Conservation (phyloP, 192 early-diverging fungal genomes). For the Rhizophagus prolifer region DNA sequence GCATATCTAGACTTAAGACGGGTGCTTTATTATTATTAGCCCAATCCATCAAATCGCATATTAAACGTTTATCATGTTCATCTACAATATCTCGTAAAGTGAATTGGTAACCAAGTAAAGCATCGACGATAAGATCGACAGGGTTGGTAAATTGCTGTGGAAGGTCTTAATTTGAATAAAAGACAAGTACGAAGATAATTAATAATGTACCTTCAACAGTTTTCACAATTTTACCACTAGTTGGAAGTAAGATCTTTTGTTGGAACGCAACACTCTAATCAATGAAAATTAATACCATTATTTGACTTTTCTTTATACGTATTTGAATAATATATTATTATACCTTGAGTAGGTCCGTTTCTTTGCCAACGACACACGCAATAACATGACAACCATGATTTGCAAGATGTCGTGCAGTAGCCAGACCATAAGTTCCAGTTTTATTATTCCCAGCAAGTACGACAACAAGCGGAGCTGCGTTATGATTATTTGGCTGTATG, state of each 20-base stretch:
- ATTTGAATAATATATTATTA: constrained; percentile 35
- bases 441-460: constrained; percentile 76
- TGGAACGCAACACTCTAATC: constrained; percentile 23
- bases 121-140: constrained; percentile 75
- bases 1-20: constrained; percentile 67
- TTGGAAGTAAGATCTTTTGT: constrained; percentile 27
- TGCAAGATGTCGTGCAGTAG: constrained; percentile 71
- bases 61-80: constrained; percentile 42
- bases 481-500: constrained; percentile 77
- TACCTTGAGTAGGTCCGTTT: constrained; percentile 46
- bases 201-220: constrained; percentile 20
- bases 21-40: constrained; percentile 64
- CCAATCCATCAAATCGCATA: constrained; percentile 68
- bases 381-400: constrained; percentile 76
- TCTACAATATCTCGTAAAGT: constrained; percentile 53
- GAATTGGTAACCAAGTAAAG: constrained; percentile 61
- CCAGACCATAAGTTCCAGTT: constrained; percentile 68
- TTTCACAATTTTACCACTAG: constrained; percentile 26
- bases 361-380: constrained; percentile 45
- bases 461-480: constrained; percentile 67
- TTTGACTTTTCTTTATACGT: neutral
- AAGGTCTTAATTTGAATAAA: constrained; percentile 40
- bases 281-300: neutral
- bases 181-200: neutral
- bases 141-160: constrained; percentile 53